Conservation (phyloP, 768 basidiomycete genomes). For the Pilatotrama ljubarskyi region DNA sequence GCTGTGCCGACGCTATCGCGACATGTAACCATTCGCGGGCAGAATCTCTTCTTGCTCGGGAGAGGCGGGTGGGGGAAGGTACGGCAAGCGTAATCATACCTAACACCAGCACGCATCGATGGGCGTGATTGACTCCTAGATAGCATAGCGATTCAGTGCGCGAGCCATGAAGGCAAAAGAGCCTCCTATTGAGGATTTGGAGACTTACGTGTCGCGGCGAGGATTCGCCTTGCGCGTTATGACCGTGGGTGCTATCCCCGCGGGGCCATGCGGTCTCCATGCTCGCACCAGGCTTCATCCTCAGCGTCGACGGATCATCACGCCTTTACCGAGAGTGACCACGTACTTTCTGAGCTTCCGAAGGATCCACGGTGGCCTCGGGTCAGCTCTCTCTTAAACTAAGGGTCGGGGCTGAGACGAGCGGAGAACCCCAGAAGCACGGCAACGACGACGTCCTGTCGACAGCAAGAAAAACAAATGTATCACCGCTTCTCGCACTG, state of each 20-base stretch:
- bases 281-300: not conserved
- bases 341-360: not conserved
- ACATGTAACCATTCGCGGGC: slow-evolving; percentile 16
- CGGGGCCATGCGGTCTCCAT: slow-evolving; percentile 1
- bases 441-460: not conserved
- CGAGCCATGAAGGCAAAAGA: not conserved
- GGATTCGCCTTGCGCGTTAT: slow-evolving; percentile 1
- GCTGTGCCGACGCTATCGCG: slow-evolving; percentile 12
- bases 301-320: slow-evolving; percentile 9
- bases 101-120: not conserved
- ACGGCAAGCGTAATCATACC: not conserved
- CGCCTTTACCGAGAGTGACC: not conserved
- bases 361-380: slow-evolving; percentile 15
- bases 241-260: slow-evolving; percentile 2
- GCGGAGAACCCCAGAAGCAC: slow-evolving; percentile 6
- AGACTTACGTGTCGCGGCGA: not conserved
- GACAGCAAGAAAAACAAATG: too few relatives aligned
- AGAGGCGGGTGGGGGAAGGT: not conserved
- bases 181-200: not conserved
- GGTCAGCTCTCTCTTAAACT: not conserved
- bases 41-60: slow-evolving; percentile 7
- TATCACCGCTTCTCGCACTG: too few relatives aligned
- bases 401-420: not conserved
- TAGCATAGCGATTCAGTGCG: slow-evolving; percentile 15
- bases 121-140: slow-evolving; percentile 11